Evolutionary conservation across 169 alveolate species (phyloP).

Genomic region (Miamiensis avidus): DNA sequence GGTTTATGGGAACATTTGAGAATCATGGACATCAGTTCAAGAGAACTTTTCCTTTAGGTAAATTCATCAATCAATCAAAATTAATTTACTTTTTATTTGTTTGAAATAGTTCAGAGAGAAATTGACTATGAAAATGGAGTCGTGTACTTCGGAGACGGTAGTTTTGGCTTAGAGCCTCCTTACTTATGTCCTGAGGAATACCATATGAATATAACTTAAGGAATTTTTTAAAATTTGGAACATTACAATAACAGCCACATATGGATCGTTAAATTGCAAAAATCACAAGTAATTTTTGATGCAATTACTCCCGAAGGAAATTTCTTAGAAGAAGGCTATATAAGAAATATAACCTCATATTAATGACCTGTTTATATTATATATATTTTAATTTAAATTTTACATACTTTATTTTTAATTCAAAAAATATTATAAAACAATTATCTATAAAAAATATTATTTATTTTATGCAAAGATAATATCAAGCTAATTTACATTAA

Average conservation of each 20-base stretch:
- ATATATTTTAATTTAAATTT: too few relatives aligned
- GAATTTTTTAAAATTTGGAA: too few relatives aligned
- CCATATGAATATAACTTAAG: not conserved
- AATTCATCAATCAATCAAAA: too few relatives aligned
- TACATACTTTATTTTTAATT: too few relatives aligned
- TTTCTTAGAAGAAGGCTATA: not conserved
- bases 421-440: too few relatives aligned
- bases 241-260: not conserved
- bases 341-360: too few relatives aligned
- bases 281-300: not conserved
- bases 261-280: not conserved
- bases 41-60: constrained; percentile 37
- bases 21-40: constrained; percentile 41
- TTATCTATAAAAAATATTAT: too few relatives aligned
- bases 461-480: too few relatives aligned
- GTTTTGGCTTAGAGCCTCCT: constrained; percentile 24
- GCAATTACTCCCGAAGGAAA: not conserved
- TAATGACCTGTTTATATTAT: too few relatives aligned
- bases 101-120: not conserved
- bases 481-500: too few relatives aligned
- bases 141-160: constrained; percentile 44
- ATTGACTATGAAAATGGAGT: constrained; percentile 24
- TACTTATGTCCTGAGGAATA: not conserved
- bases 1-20: constrained; percentile 37
- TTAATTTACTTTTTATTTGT: too few relatives aligned